These are phyloP conservation scores for Gossypium australe DNA, from an alignment of 345 rosid species.

Conservation along the genomic window DNA sequence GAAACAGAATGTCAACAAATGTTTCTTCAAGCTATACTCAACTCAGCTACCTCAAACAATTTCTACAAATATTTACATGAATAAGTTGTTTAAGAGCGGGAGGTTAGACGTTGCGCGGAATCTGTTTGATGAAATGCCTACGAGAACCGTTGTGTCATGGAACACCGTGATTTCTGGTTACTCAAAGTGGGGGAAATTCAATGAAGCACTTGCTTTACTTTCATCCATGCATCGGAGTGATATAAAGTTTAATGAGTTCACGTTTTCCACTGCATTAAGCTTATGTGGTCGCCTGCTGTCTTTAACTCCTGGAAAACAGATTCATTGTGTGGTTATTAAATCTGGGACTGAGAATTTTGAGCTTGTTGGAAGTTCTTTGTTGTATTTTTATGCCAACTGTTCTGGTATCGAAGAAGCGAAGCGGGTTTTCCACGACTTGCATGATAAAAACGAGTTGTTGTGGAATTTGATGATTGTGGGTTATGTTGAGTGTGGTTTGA, in stretches of 20 bases:
- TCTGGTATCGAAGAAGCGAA: constrained; percentile 27
- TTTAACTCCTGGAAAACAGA: constrained; percentile 28
- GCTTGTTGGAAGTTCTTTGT: constrained; percentile 42
- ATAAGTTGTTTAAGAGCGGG: constrained; percentile 13
- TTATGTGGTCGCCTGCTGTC: constrained; percentile 28
- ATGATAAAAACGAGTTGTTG: constrained; percentile 27
- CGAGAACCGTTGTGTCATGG: constrained; percentile 40
- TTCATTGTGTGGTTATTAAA: constrained; percentile 37
- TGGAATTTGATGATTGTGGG: constrained; percentile 46
- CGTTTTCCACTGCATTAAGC: constrained; percentile 34
- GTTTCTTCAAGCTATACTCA: constrained; percentile 6
- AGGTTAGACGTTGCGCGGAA: constrained; percentile 30
- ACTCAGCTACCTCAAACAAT: constrained; percentile 9
- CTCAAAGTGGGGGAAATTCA: constrained; percentile 30
- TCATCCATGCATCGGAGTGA: constrained; percentile 29
- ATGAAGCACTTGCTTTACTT: constrained; percentile 29
- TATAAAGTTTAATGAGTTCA: constrained; percentile 29
- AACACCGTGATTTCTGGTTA: constrained; percentile 43
- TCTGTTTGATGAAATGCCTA: constrained; percentile 50
- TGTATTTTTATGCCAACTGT: constrained; percentile 39
- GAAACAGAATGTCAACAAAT: background rate
- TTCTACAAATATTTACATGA: constrained; percentile 30
- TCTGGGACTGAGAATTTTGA: constrained; percentile 35
- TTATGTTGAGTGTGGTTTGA: constrained; percentile 36
- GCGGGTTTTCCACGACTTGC: constrained; percentile 36